A percentile compares a stretch with the other conserved stretches of the same genome.
Conservation (phyloP, 768 basidiomycete species). For the Boletales sp. region DNA sequence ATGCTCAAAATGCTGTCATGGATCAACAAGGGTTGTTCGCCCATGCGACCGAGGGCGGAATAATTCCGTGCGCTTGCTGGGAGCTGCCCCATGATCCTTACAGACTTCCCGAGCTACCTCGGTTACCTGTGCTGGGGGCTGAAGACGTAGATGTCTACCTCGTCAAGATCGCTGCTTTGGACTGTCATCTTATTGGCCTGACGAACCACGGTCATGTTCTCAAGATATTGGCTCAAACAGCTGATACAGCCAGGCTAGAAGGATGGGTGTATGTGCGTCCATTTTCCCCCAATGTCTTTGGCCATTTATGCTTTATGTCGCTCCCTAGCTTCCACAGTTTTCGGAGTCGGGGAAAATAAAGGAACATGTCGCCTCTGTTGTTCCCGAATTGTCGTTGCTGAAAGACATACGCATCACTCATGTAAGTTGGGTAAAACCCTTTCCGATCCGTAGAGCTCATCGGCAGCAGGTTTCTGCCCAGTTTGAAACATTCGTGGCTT, state of each 20-base stretch:
- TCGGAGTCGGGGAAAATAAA: conserved; percentile 56
- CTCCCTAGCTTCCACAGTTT: conserved; percentile 63
- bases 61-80: conserved; percentile 64
- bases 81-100: conserved; percentile 51
- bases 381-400: conserved; percentile 36
- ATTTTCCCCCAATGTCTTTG: neutral
- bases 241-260: conserved; percentile 34
- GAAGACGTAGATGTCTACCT: conserved; percentile 42
- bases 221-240: conserved; percentile 47
- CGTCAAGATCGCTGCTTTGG: conserved; percentile 78
- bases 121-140: conserved; percentile 48
- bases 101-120: conserved; percentile 56
- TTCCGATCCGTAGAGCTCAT: conserved; percentile 1
- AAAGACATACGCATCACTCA: conserved; percentile 67
- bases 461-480: conserved; percentile 72
- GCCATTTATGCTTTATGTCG: neutral
- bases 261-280: conserved; percentile 76
- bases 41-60: conserved; percentile 31
- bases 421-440: conserved; percentile 43
- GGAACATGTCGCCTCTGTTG: conserved; percentile 43
- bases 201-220: conserved; percentile 79
- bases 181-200: conserved; percentile 70
- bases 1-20: conserved; percentile 41
- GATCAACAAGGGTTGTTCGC: conserved; percentile 36
- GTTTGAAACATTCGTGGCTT: conserved; percentile 77